Conservation (phyloP, 2,329 filamentous ascomycete species). For the Magnaporthiopsis incrustans region DNA sequence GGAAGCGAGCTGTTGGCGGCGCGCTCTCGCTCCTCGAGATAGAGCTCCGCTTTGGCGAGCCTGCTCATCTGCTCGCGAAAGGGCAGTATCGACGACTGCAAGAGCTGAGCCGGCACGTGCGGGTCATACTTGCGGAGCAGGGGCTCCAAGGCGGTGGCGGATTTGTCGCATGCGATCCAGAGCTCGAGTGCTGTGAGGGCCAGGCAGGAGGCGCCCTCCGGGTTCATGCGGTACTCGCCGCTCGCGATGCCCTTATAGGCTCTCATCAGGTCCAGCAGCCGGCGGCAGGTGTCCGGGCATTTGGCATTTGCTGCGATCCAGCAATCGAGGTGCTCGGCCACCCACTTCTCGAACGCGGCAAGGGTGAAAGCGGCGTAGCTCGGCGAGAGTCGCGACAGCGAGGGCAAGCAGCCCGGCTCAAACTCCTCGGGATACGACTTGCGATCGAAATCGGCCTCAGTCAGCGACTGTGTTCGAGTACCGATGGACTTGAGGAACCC, state of each 20-base stretch:
- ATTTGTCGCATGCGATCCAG: constrained; percentile 49
- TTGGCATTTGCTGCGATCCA: constrained; percentile 30
- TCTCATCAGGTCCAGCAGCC: constrained; percentile 22
- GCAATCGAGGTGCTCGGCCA: constrained; percentile 25
- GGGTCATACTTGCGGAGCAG: constrained; percentile 39
- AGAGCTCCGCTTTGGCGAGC: constrained; percentile 35
- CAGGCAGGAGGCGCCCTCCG: constrained; percentile 44
- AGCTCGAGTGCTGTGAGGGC: constrained; percentile 47
- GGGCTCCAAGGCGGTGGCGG: constrained; percentile 27
- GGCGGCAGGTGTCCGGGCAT: constrained; percentile 17
- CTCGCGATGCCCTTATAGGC: constrained; percentile 24
- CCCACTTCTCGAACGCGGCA: constrained; percentile 40
- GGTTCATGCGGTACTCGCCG: constrained; percentile 27
- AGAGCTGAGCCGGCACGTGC: constrained; percentile 29
- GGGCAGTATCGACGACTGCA: constrained; percentile 38
- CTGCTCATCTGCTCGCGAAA: constrained; percentile 35
- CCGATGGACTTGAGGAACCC: not conserved
- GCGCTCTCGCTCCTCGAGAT: constrained; percentile 29
- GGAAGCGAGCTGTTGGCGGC: constrained; percentile 11
- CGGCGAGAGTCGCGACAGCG: not conserved
- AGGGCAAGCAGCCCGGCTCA: not conserved
- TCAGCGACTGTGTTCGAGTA: not conserved
- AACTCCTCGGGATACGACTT: not conserved
- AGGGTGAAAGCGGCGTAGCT: constrained; percentile 17
- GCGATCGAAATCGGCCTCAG: not conserved